Evolutionary conservation across 1,139 yeast species (phyloP).

Genomic region (Candida freyschussii): DNA sequence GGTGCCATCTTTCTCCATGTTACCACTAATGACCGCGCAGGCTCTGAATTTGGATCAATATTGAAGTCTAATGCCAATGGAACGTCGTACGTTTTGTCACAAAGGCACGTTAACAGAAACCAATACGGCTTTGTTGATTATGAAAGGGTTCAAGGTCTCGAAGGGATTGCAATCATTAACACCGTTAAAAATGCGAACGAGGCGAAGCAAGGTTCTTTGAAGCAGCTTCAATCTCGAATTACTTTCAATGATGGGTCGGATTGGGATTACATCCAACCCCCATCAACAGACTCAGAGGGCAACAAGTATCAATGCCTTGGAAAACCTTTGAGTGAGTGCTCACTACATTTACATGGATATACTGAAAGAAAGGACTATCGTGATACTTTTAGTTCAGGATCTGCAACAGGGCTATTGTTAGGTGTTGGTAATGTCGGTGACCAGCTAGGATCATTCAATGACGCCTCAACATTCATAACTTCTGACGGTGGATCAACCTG

Average conservation of each 20-base stretch:
- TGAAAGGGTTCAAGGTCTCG: slow-evolving; percentile 81
- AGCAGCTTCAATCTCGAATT: slow-evolving; percentile 63
- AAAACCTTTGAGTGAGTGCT: slow-evolving; percentile 51
- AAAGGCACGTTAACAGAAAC: slow-evolving; percentile 75
- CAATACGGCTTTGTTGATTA: slow-evolving; percentile 76
- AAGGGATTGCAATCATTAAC: slow-evolving; percentile 79
- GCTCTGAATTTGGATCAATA: slow-evolving; percentile 71
- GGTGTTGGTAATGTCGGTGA: slow-evolving; percentile 92
- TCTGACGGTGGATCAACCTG: slow-evolving; percentile 88
- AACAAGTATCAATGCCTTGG: slow-evolving; percentile 52
- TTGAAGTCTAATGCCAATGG: slow-evolving; percentile 94
- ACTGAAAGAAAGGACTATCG: slow-evolving; percentile 82
- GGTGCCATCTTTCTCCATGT: slow-evolving; percentile 81
- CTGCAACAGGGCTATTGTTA: slow-evolving; percentile 82
- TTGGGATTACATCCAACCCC: slow-evolving; percentile 72
- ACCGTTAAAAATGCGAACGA: slow-evolving; percentile 52
- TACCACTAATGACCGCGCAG: slow-evolving; percentile 51
- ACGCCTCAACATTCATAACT: slow-evolving; percentile 69
- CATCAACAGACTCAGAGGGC: slow-evolving; percentile 59
- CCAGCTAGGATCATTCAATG: slow-evolving; percentile 42
- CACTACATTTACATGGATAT: slow-evolving; percentile 84
- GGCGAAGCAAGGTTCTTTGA: slow-evolving; percentile 39
- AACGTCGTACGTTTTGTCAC: slow-evolving; percentile 74
- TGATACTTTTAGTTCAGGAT: slow-evolving; percentile 82
- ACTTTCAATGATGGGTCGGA: slow-evolving; percentile 92